phyloP scores from a whole-genome alignment of 73 alveolate genomes.

The Paramecium pentaurelia region DNA sequence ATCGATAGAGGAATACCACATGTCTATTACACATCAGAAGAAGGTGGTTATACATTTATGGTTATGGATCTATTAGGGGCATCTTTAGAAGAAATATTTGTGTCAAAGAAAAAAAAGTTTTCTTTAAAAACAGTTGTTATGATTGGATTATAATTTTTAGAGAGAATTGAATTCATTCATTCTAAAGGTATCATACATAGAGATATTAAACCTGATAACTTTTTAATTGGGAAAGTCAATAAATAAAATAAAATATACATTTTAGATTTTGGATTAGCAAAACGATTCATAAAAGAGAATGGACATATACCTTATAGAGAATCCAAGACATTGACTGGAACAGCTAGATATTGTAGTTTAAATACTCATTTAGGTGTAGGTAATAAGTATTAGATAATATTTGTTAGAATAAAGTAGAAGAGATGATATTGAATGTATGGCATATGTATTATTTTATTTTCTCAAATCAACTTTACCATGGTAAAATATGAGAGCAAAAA shows the following conservation, averaged over 20 bases:
- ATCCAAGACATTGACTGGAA: constrained; percentile 92
- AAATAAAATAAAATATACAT: constrained; percentile 73
- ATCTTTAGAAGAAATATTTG: constrained; percentile 73
- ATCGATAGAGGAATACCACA: constrained; percentile 65
- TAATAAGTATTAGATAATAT: not conserved
- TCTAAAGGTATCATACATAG: constrained; percentile 77
- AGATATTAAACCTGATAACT: constrained; percentile 91
- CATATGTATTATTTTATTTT: constrained; percentile 66
- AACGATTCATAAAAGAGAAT: constrained; percentile 67
- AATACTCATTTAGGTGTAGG: constrained; percentile 82
- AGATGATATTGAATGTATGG: constrained; percentile 87
- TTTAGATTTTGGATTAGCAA: constrained; percentile 91
- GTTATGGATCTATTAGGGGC: constrained; percentile 78
- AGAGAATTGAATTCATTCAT: constrained; percentile 79
- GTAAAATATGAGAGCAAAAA: constrained; percentile 68
- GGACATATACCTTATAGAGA: constrained; percentile 81
- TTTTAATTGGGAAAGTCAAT: constrained; percentile 70
- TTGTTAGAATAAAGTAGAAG: constrained; percentile 75
- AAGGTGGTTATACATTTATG: constrained; percentile 78
- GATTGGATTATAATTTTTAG: constrained; percentile 74
- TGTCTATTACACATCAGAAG: constrained; percentile 70
- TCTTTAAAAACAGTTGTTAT: constrained; percentile 76
- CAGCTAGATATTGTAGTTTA: constrained; percentile 83
- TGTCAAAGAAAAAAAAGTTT: constrained; percentile 57
- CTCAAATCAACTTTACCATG: constrained; percentile 83